Percentiles rank a stretch among this genome's conserved stretches.
Conservation (phyloP, 1,139 yeast species). For the Debaryomycetaceae sp. region DNA sequence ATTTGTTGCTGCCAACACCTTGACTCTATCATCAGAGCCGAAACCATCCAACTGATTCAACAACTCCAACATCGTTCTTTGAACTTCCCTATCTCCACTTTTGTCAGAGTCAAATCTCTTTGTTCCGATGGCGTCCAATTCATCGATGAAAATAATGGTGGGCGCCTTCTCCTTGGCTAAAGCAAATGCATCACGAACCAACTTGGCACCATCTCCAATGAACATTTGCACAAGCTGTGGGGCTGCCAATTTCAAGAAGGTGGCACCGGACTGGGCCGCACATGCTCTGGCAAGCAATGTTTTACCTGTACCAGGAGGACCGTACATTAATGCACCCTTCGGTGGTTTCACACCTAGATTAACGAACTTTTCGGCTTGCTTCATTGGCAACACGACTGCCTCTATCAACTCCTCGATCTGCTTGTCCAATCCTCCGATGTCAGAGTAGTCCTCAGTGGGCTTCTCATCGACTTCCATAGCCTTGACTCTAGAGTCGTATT, state of each 20-base stretch:
- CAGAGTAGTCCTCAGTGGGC: conserved; percentile 95
- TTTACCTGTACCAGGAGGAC: conserved; percentile 99
- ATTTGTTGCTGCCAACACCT: conserved; percentile 96
- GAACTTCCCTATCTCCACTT: conserved; percentile 98
- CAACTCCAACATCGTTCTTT: conserved; percentile 97
- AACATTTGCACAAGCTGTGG: conserved; percentile 99
- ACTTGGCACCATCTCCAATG: conserved; percentile 98
- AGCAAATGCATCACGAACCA: conserved; percentile 98
- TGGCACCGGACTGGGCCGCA: conserved; percentile 99
- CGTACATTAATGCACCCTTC: conserved; percentile 98
- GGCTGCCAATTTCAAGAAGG: conserved; percentile 92
- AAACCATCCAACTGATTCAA: conserved; percentile 97
- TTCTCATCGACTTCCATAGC: conserved; percentile 99
- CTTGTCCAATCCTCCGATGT: conserved; percentile 96
- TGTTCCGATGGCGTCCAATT: conserved; percentile 97
- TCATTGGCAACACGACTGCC: conserved; percentile 98
- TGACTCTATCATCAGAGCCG: conserved; percentile 96
- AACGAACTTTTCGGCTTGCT: conserved; percentile 94
- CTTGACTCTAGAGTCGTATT: conserved; percentile 94
- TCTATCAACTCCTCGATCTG: conserved; percentile 97
- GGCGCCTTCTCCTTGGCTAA: conserved; percentile 98
- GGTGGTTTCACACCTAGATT: conserved; percentile 94
- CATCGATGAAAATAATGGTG: conserved; percentile 94
- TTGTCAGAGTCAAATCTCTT: conserved; percentile 97
- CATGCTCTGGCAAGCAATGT: conserved; percentile 96